Evolutionary conservation across 495 filamentous ascomycete genomes (phyloP), one percentile per base, ranked within the genome.

Genomic region (Ramalina intermedia): DNA sequence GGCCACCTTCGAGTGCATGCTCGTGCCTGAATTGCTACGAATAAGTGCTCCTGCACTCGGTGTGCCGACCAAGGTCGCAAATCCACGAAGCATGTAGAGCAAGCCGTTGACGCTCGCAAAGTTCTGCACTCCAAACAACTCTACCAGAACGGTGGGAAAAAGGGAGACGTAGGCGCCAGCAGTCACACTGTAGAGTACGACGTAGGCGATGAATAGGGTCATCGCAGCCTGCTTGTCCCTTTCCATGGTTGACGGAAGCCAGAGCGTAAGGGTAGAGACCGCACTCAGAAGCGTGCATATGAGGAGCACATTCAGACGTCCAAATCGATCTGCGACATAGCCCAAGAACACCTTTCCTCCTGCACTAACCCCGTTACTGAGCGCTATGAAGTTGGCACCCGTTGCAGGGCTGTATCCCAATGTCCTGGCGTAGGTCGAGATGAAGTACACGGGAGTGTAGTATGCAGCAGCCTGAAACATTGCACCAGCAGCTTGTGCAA

Each of bases 71-170:
- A 70, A 41, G 0, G 65, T 65, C 0, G 60, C 67, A 43, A 69
- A 41, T 2, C 69, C 69, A 41, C 65, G 54, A 1, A 72, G 43
- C 64, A 72, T 67, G 37, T 70, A 70, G 20, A 72, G 49, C 4
- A 65, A 49, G 0, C 69, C 69, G 35, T 68, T 72, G 17, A 71
- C 61, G 52, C 58, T 62, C 12, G 61, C 56, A 33, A 70, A 68
- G 43, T 69, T 59, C 36, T 69, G 61, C 6, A 65, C 55, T 0
- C 67, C 69, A 44, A 72, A 72, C 2, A 65, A 47, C 43, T 72
- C 69, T 0, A 68, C 59, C 43, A 72, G 38, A 24, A 56, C 54
- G 0, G 68, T 58, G 6, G 69, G 66, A 48, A 69, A 71, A 0
- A 71, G 56, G 1, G 64, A 57, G 4, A 69, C 61, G 49, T 70